Evolutionary conservation across 495 filamentous ascomycete genomes (phyloP).

Genomic region (Penicillium ochrochloron): DNA sequence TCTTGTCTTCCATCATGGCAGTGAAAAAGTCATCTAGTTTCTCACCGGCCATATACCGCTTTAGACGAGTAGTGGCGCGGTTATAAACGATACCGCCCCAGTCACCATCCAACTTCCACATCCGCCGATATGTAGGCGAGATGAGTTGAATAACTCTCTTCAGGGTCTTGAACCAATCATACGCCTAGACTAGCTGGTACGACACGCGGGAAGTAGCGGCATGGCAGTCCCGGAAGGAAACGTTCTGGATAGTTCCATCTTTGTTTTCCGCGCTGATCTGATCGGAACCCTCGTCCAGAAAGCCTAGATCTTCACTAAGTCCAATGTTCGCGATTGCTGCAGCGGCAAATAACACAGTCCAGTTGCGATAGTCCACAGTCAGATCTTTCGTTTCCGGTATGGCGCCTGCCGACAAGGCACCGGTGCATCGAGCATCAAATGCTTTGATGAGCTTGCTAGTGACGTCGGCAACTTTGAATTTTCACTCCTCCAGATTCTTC

Average conservation of each 20-base stretch:
- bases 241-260: conserved; percentile 39
- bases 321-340: conserved; percentile 53
- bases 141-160: conserved; percentile 24
- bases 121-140: conserved; percentile 19
- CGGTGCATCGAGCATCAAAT: conserved; percentile 28
- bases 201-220: conserved; percentile 37
- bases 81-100: conserved; percentile 41
- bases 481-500: conserved; percentile 55
- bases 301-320: conserved; percentile 27
- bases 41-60: conserved; percentile 46
- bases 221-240: conserved; percentile 45
- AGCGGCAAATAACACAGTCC: conserved; percentile 37
- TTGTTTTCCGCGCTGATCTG: conserved; percentile 30
- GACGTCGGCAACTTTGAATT: conserved; percentile 54
- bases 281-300: conserved; percentile 49
- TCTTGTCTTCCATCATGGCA: conserved; percentile 53
- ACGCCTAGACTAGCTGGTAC: conserved; percentile 47
- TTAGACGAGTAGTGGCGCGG: conserved; percentile 35
- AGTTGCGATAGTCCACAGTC: conserved; percentile 41
- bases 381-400: conserved; percentile 17
- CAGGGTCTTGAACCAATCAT: conserved; percentile 42
- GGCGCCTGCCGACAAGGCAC: background rate
- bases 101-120: conserved; percentile 24
- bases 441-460: conserved; percentile 34
- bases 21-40: conserved; percentile 58